Evolutionary conservation across 192 early-diverging fungal species (phyloP).

Genomic region (Coemansia biformis): DNA sequence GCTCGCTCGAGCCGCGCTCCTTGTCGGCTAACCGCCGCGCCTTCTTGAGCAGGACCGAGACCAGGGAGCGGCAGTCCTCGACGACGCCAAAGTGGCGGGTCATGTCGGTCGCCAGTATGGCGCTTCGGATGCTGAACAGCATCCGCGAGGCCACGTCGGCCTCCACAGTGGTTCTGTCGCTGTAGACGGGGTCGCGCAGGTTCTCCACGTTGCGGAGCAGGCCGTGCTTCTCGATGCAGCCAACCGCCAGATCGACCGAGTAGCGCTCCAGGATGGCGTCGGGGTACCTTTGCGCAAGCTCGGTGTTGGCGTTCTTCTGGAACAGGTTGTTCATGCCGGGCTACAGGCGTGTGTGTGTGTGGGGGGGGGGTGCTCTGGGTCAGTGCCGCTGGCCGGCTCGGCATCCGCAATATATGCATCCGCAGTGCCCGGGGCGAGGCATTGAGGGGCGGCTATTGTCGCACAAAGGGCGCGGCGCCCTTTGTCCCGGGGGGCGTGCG

Average conservation of each 20-base stretch:
- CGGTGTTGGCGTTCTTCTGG: constrained; percentile 80
- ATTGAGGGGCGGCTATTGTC: not conserved
- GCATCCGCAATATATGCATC: too few relatives aligned
- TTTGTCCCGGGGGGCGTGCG: not conserved
- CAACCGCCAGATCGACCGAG: constrained; percentile 70
- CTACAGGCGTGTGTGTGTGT: too few relatives aligned
- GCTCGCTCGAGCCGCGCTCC: constrained; percentile 7
- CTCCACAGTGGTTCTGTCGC: constrained; percentile 48
- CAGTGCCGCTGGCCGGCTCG: too few relatives aligned
- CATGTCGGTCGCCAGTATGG: constrained; percentile 92
- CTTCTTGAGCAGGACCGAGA: constrained; percentile 40
- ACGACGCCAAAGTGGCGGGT: constrained; percentile 71
- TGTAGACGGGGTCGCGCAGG: constrained; percentile 49
- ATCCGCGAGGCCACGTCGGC: constrained; percentile 41
- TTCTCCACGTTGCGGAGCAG: constrained; percentile 58
- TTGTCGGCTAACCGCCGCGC: constrained; percentile 33
- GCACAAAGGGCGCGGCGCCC: not conserved
- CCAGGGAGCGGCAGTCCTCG: constrained; percentile 50
- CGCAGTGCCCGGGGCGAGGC: not conserved
- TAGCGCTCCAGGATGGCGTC: constrained; percentile 86
- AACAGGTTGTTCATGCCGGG: constrained; percentile 90
- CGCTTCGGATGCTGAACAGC: constrained; percentile 47
- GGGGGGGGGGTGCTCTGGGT: too few relatives aligned
- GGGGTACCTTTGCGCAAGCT: constrained; percentile 66
- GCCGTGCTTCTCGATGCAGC: constrained; percentile 69